A percentile compares a stretch with the other conserved stretches of the same genome.
Evolutionary conservation across 352 stramenopile genomes (phyloP).

Genomic region (Pythium oligandrum): DNA sequence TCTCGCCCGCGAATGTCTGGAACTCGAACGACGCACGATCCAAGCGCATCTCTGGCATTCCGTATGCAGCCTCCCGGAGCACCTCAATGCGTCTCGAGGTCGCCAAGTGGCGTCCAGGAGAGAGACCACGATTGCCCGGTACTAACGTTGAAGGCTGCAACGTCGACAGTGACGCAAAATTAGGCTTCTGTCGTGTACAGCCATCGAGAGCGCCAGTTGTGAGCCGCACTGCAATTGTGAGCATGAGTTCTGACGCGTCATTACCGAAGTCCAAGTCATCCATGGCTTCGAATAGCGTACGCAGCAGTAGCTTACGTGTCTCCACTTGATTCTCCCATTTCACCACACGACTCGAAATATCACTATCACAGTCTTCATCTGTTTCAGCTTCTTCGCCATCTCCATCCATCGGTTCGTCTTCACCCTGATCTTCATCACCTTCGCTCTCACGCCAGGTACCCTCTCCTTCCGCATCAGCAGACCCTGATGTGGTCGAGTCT

Average conservation of each 20-base stretch:
- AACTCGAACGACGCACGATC: conserved; percentile 45
- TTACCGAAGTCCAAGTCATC: conserved; percentile 35
- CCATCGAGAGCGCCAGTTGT: conserved; percentile 39
- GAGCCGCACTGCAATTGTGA: conserved; percentile 51
- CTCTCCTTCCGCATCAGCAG: conserved; percentile 3
- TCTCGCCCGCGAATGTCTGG: conserved; percentile 53
- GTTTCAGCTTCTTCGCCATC: conserved; percentile 21
- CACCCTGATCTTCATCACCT: conserved; percentile 11
- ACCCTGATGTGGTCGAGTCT: background rate
- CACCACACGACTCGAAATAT: background rate
- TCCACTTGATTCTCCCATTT: conserved; percentile 39
- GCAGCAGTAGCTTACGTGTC: conserved; percentile 47
- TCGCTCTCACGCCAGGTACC: too few species aligned
- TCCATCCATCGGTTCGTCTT: conserved; percentile 8
- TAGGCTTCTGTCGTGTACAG: conserved; percentile 48
- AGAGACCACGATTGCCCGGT: conserved; percentile 71
- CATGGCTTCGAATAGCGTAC: conserved; percentile 65
- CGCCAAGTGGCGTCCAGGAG: conserved; percentile 68
- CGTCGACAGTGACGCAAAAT: conserved; percentile 68
- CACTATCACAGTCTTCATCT: conserved; percentile 11
- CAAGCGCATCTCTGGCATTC: conserved; percentile 49
- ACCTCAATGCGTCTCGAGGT: conserved; percentile 79
- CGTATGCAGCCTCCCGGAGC: conserved; percentile 68
- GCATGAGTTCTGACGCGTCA: conserved; percentile 28
- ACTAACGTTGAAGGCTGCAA: conserved; percentile 71